phyloP scores from a whole-genome alignment of 495 filamentous ascomycete species.

The Apodospora peruviana region DNA sequence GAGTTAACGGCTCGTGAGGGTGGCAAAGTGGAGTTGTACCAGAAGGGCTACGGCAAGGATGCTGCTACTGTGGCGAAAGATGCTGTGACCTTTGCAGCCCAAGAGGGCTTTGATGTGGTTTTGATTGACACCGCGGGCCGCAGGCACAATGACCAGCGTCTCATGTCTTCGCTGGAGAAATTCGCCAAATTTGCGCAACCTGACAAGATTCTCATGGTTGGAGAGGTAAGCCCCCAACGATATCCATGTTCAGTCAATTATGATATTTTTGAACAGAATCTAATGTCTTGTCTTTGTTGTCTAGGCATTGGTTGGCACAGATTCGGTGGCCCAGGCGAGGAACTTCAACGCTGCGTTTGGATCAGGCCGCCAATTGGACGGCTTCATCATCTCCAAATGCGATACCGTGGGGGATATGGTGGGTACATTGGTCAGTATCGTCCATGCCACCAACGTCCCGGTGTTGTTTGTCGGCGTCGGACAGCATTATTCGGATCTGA shows the following conservation, averaged over 20 bases:
- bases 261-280: neutral
- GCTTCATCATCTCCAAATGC: slow-evolving; percentile 97
- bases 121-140: slow-evolving; percentile 94
- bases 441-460: slow-evolving; percentile 93
- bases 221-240: slow-evolving; percentile 53
- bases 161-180: slow-evolving; percentile 94
- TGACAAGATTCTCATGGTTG: slow-evolving; percentile 99
- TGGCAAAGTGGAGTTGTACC: slow-evolving; percentile 81
- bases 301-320: slow-evolving; percentile 82
- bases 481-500: slow-evolving; percentile 93
- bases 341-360: slow-evolving; percentile 96
- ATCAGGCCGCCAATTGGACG: slow-evolving; percentile 70
- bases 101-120: slow-evolving; percentile 82
- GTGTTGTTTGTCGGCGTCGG: slow-evolving; percentile 92
- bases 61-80: slow-evolving; percentile 93
- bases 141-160: slow-evolving; percentile 87
- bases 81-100: slow-evolving; percentile 71
- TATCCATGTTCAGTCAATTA: neutral
- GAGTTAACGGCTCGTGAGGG: slow-evolving; percentile 78
- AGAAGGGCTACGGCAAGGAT: slow-evolving; percentile 97
- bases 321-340: slow-evolving; percentile 88
- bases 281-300: slow-evolving; percentile 4
- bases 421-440: slow-evolving; percentile 92
- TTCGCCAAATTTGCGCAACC: slow-evolving; percentile 93
- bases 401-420: slow-evolving; percentile 99